Evolutionary conservation across 176 grass and related monocot species (phyloP).

Genomic region (Aegilops tauschii): DNA sequence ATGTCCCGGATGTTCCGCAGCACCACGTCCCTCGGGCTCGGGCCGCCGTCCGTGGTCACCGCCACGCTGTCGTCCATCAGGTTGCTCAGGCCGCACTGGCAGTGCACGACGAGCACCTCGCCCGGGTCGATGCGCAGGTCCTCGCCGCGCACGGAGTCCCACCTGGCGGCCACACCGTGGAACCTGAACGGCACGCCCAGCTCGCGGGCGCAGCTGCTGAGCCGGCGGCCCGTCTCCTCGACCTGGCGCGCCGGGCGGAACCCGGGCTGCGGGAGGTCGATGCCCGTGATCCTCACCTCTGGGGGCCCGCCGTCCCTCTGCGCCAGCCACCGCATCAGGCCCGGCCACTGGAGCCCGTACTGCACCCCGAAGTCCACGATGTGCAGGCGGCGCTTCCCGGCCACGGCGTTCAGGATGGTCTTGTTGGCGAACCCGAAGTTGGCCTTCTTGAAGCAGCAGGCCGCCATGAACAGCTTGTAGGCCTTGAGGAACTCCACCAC

Average conservation of each 20-base stretch:
- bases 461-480: conserved; percentile 20
- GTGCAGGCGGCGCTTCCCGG: conserved; percentile 31
- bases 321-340: not conserved
- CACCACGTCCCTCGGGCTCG: conserved; percentile 23
- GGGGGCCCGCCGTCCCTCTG: conserved; percentile 36
- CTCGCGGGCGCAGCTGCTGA: conserved; percentile 17
- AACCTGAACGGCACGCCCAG: conserved; percentile 40
- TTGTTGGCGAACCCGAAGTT: not conserved
- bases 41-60: not conserved
- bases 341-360: conserved; percentile 41
- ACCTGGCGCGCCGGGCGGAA: conserved; percentile 43
- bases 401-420: not conserved
- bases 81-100: not conserved
- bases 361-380: conserved; percentile 31
- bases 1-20: conserved; percentile 18
- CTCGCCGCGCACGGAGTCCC: not conserved
- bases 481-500: conserved; percentile 29
- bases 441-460: conserved; percentile 17
- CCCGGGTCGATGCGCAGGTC: conserved; percentile 26
- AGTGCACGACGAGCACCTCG: conserved; percentile 26
- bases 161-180: not conserved
- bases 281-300: conserved; percentile 40
- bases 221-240: conserved; percentile 42
- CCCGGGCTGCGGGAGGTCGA: conserved; percentile 38
- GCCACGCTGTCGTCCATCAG: conserved; percentile 5